Evolutionary conservation across 106 monocot genomes (phyloP), one percentile per base, ranked within the genome.

Genomic region (Iris macrosiphon): DNA sequence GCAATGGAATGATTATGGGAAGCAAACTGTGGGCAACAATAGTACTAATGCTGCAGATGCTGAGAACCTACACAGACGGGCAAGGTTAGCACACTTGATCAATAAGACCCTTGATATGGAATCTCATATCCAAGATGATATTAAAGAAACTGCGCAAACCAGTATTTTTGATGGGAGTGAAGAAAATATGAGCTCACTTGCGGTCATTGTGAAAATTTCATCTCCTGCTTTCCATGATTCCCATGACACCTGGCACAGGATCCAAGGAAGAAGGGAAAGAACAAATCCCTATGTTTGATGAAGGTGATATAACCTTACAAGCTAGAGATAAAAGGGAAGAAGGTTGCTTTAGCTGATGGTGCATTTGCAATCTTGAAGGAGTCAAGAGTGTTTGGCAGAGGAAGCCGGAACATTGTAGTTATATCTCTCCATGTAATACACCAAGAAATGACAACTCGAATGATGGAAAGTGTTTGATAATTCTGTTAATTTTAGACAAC

Each of bases 351-450:
- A 19, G 14, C 12, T 15, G 40, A 16, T 17, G 57, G 38, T 67
- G 13, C 37, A 9, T 28, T 39, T 37, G 31, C 20, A n/a, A 0
- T 31, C 34, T 45, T 32, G 16, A 15, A 66, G 35, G 23, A 37
- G 33, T 23, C 14, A n/a, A 3, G 9, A 46, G n/a, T n/a, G n/a
- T n/a, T n/a, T n/a, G 22, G 25, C 56, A 57, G 17, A 66, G 66
- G 45, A 29, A 11, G 32, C 29, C 19, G 19, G 4, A 1, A 24
- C 24, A 35, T 0, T 46, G 26, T 57, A 25, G 45, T 24, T 33
- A 31, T 57, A 5, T 17, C 31, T 15, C 26, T 37, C 56, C 34
- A 3, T 21, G 32, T 33, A 23, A 33, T 45, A 43, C 32, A 33
- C 21, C 21, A 24, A 55, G 34, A 33, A 25, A 18, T 13, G 14